Evolutionary conservation across 768 basidiomycete species (phyloP).

Genomic region (Imleria badia): DNA sequence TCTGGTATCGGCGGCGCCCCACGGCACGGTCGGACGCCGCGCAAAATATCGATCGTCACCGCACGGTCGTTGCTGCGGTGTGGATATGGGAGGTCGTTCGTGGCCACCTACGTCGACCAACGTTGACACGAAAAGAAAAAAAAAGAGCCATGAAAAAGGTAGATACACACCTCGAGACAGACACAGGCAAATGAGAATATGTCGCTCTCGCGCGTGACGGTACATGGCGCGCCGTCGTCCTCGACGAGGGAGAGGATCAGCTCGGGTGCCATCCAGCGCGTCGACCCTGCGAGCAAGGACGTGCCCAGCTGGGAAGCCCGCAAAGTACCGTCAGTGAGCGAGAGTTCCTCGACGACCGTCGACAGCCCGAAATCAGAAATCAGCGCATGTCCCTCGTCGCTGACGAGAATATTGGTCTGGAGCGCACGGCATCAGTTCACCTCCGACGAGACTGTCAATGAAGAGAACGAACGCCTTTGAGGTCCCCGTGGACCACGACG

Average conservation of each 20-base stretch:
- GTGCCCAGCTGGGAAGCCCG: slow-evolving; percentile 29
- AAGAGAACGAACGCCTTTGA: slow-evolving; percentile 52
- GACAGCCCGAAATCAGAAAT: slow-evolving; percentile 66
- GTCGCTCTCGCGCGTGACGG: slow-evolving; percentile 52
- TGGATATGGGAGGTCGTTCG: slow-evolving; percentile 51
- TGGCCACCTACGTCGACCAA: slow-evolving; percentile 50
- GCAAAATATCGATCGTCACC: slow-evolving; percentile 54
- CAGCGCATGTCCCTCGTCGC: slow-evolving; percentile 49
- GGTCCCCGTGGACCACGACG: slow-evolving; percentile 57
- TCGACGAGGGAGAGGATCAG: slow-evolving; percentile 50
- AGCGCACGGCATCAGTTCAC: background rate
- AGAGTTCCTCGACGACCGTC: slow-evolving; percentile 54
- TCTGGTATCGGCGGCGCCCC: slow-evolving; percentile 25
- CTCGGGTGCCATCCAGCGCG: slow-evolving; percentile 52
- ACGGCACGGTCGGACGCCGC: slow-evolving; percentile 48
- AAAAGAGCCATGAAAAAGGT: accelerated
- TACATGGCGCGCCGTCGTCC: slow-evolving; percentile 41
- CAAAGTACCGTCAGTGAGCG: slow-evolving; percentile 26
- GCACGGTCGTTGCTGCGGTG: slow-evolving; percentile 55
- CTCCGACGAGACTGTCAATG: background rate
- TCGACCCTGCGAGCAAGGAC: slow-evolving; percentile 35
- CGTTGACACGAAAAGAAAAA: background rate
- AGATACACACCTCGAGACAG: slow-evolving; percentile 55
- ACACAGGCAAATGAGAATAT: slow-evolving; percentile 62
- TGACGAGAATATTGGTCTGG: slow-evolving; percentile 58